Conservation (phyloP, 805 yeast species). For the Alloascoidea hylecoeti region DNA sequence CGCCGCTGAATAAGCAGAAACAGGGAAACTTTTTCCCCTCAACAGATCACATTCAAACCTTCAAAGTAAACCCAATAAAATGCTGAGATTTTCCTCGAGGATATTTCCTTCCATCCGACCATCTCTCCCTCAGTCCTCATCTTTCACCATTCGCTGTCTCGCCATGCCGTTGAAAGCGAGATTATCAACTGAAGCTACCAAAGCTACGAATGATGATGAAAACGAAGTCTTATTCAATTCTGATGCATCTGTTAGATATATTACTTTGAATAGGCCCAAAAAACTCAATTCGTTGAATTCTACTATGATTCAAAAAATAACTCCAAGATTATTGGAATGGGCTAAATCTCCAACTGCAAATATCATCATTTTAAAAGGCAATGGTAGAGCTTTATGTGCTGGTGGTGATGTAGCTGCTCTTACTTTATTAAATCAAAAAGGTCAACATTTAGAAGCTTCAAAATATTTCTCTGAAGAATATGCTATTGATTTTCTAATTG, state of each 20-base stretch:
- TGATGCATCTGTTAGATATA: constrained; percentile 51
- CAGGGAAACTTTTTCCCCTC: too few relatives aligned
- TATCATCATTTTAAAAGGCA: constrained; percentile 55
- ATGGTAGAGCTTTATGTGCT: constrained; percentile 69
- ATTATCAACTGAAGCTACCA: neutral
- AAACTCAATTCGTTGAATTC: constrained; percentile 78
- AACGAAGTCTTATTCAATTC: constrained; percentile 52
- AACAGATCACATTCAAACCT: too few relatives aligned
- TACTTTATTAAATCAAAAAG: constrained; percentile 25
- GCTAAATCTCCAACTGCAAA: constrained; percentile 53
- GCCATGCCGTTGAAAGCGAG: too few relatives aligned
- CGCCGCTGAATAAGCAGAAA: too few relatives aligned
- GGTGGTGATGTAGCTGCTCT: constrained; percentile 92
- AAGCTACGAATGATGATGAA: constrained; percentile 9
- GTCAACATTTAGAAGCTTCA: constrained; percentile 30
- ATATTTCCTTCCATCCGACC: too few relatives aligned
- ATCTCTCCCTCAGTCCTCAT: too few relatives aligned
- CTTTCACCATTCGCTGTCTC: too few relatives aligned
- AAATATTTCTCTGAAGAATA: constrained; percentile 73
- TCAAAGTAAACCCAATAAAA: too few relatives aligned
- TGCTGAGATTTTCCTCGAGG: too few relatives aligned
- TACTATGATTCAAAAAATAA: constrained; percentile 59
- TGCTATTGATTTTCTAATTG: constrained; percentile 60
- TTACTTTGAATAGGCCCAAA: constrained; percentile 64
- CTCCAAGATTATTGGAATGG: constrained; percentile 66